Evolutionary conservation across 768 basidiomycete species (phyloP).

Genomic region (Collybia nuda): DNA sequence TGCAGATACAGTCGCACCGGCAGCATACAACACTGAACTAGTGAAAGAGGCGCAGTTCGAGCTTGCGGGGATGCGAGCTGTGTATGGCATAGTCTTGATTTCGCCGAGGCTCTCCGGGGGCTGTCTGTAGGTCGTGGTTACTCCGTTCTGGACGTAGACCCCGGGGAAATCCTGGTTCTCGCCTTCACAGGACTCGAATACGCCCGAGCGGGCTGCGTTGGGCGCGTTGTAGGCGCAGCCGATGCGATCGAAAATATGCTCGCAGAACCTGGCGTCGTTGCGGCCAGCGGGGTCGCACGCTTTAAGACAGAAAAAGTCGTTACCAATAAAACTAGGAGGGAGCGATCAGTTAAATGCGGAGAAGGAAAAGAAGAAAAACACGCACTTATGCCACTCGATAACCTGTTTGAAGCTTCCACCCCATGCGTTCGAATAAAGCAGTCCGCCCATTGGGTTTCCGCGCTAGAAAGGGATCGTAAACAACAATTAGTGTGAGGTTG

Average conservation of each 20-base stretch:
- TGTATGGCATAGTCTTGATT: slow-evolving; percentile 38
- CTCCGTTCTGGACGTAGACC: slow-evolving; percentile 38
- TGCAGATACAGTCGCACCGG: slow-evolving; percentile 14
- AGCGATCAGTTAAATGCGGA: neutral
- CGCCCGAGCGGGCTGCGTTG: slow-evolving; percentile 52
- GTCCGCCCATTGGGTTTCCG: slow-evolving; percentile 79
- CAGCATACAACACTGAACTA: slow-evolving; percentile 29
- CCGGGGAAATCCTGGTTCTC: slow-evolving; percentile 68
- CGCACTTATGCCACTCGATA: slow-evolving; percentile 68
- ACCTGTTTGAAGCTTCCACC: slow-evolving; percentile 50
- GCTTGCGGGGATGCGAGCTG: slow-evolving; percentile 33
- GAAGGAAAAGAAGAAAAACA: neutral
- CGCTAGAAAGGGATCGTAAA: slow-evolving; percentile 38
- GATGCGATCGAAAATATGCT: slow-evolving; percentile 75
- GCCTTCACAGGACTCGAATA: slow-evolving; percentile 65
- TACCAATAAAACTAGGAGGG: slow-evolving; percentile 65
- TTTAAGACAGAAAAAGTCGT: slow-evolving; percentile 66
- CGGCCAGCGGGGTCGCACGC: slow-evolving; percentile 59
- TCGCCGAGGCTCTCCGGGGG: slow-evolving; percentile 36
- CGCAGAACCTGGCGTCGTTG: slow-evolving; percentile 53
- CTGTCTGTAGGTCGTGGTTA: slow-evolving; percentile 37
- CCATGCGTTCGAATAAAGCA: slow-evolving; percentile 63
- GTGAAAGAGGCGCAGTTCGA: slow-evolving; percentile 33
- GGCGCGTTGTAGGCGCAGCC: slow-evolving; percentile 78
- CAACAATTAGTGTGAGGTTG: neutral